Conservation (phyloP, 495 filamentous ascomycete genomes). For the Penicillium herquei region DNA sequence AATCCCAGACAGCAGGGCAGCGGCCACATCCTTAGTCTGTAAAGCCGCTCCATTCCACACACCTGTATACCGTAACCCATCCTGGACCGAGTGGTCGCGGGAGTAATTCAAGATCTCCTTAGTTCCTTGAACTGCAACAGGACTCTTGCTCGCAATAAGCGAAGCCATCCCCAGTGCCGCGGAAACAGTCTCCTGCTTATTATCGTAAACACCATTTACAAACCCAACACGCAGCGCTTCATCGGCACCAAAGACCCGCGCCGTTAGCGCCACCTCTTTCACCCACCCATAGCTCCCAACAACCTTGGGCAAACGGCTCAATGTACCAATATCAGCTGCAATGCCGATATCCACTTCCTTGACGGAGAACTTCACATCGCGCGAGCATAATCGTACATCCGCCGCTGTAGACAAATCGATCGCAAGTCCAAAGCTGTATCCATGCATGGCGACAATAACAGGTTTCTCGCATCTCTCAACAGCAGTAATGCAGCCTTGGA, state of each 20-base stretch:
- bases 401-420: conserved; percentile 78
- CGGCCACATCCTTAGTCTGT: conserved; percentile 75
- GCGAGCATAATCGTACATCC: conserved; percentile 74
- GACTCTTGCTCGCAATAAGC: conserved; percentile 77
- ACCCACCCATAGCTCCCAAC: conserved; percentile 81
- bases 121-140: conserved; percentile 87
- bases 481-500: conserved; percentile 73
- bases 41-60: conserved; percentile 84
- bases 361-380: conserved; percentile 66
- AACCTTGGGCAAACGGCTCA: conserved; percentile 80
- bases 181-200: conserved; percentile 58
- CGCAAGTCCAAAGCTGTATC: conserved; percentile 74
- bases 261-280: conserved; percentile 83
- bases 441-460: conserved; percentile 82
- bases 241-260: conserved; percentile 69
- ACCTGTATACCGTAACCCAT: conserved; percentile 79
- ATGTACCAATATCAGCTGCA: conserved; percentile 89
- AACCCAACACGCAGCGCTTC: conserved; percentile 84
- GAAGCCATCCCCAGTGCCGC: conserved; percentile 64
- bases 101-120: conserved; percentile 90
- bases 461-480: conserved; percentile 92
- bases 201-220: conserved; percentile 72
- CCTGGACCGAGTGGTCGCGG: conserved; percentile 71
- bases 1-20: conserved; percentile 71
- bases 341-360: conserved; percentile 96